A percentile compares a stretch with the other conserved stretches of the same genome.
Conservation (phyloP, 225 moss, liverwort and hornwort species). For the Pleurozium schreberi region DNA sequence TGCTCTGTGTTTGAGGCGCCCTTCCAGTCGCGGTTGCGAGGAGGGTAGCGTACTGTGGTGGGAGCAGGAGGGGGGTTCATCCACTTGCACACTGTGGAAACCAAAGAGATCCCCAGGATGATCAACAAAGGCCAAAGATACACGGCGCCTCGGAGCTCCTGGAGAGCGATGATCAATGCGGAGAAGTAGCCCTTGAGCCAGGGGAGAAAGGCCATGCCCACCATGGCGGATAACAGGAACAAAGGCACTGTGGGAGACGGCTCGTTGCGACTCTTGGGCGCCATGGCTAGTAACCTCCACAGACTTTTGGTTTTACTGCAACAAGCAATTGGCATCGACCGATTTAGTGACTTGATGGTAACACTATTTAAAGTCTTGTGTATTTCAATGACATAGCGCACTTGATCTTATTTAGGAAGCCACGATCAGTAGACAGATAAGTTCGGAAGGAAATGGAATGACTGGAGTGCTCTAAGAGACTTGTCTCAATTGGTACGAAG, state of each 20-base stretch:
- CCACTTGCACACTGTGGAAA: constrained; percentile 18
- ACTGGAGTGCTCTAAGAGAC: neutral
- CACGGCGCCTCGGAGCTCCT: constrained; percentile 12
- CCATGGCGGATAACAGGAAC: constrained; percentile 14
- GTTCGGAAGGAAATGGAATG: neutral
- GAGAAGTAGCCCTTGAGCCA: constrained; percentile 5
- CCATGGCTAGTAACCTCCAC: neutral
- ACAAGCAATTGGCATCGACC: neutral
- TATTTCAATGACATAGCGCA: no score
- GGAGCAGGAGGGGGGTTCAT: neutral
- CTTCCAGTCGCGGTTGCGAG: constrained; percentile 18
- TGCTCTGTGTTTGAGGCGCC: neutral
- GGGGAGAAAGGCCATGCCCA: constrained; percentile 23
- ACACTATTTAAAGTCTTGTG: no score
- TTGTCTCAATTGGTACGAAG: no score
- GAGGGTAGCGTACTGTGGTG: neutral
- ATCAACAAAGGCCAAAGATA: constrained; percentile 21
- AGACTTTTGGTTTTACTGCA: neutral
- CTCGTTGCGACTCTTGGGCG: neutral
- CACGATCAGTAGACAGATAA: no score
- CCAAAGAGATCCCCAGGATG: constrained; percentile 12
- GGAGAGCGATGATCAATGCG: neutral
- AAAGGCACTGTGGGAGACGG: constrained; percentile 25
- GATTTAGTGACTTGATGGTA: no score
- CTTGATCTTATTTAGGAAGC: neutral